Conservation (phyloP, 768 basidiomycete genomes). For the Royoungia palumana region DNA sequence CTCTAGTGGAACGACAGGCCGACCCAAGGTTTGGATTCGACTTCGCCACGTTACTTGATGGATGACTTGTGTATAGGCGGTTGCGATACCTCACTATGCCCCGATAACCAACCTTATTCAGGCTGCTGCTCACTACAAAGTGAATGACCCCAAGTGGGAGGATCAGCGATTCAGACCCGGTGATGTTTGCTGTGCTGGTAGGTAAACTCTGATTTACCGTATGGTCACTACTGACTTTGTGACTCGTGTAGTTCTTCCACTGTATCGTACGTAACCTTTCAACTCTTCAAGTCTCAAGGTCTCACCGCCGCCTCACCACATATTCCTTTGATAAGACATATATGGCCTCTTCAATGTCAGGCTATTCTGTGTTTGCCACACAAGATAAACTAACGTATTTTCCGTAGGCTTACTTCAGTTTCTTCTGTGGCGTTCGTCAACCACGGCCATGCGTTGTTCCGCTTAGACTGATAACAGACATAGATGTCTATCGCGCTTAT, state of each 20-base stretch:
- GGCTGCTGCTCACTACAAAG: slow-evolving; percentile 49
- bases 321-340: slow-evolving; percentile 49
- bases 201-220: slow-evolving; percentile 8
- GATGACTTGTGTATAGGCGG: slow-evolving; percentile 37
- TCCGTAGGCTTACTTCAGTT: slow-evolving; percentile 51
- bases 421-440: slow-evolving; percentile 52
- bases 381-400: slow-evolving; percentile 14
- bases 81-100: slow-evolving; percentile 60
- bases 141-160: slow-evolving; percentile 43
- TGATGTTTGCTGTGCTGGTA: slow-evolving; percentile 59
- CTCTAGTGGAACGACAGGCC: slow-evolving; percentile 75
- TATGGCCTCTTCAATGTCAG: slow-evolving; percentile 62
- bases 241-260: slow-evolving; percentile 46
- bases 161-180: slow-evolving; percentile 55
- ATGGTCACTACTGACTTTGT: background rate
- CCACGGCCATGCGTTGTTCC: background rate
- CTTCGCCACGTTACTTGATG: background rate
- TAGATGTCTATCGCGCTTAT: slow-evolving; percentile 51
- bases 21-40: slow-evolving; percentile 54
- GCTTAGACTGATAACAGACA: slow-evolving; percentile 3
- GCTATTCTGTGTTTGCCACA: background rate
- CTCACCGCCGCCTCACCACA: no score
- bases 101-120: slow-evolving; percentile 63
- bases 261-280: slow-evolving; percentile 49
- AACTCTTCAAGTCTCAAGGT: no score